Conservation (phyloP, 1,284 basidiomycete genomes). For the Lignosus rhinocerotis region DNA sequence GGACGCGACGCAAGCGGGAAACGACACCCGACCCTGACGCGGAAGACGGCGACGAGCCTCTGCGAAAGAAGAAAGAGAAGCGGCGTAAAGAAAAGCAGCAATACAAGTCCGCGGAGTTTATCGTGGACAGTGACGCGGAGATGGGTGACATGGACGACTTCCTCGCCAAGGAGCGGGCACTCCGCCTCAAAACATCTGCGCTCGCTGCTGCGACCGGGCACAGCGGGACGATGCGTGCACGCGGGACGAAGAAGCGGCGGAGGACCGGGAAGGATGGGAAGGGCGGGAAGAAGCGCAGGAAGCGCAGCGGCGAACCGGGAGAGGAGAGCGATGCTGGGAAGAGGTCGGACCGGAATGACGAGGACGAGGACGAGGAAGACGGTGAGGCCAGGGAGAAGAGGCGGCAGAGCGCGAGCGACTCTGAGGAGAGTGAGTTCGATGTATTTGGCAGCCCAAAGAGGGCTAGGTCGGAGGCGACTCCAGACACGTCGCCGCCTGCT, state of each 20-base stretch:
- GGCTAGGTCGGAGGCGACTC: constrained; percentile 21
- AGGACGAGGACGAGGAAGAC: not conserved
- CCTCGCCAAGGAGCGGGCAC: constrained; percentile 69
- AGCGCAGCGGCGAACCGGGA: constrained; percentile 19
- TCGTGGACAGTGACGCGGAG: constrained; percentile 86
- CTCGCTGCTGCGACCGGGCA: constrained; percentile 48
- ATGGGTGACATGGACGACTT: constrained; percentile 76
- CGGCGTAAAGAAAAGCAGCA: constrained; percentile 70
- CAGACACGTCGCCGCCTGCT: constrained; percentile 24
- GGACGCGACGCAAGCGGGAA: constrained; percentile 48
- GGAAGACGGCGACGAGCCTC: constrained; percentile 46
- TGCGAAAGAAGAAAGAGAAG: constrained; percentile 46
- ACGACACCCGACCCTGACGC: constrained; percentile 46
- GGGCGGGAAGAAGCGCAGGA: constrained; percentile 27
- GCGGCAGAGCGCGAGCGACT: constrained; percentile 8
- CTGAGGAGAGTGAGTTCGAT: constrained; percentile 27
- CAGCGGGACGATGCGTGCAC: constrained; percentile 58
- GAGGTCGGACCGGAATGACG: constrained; percentile 20
- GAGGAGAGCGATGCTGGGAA: constrained; percentile 7
- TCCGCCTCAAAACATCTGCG: constrained; percentile 49
- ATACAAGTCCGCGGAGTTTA: constrained; percentile 89
- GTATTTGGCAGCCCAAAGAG: constrained; percentile 28
- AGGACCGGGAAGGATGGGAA: constrained; percentile 37
- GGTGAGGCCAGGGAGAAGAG: constrained; percentile 1
- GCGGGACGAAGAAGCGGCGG: constrained; percentile 71